Evolutionary conservation across 139 green algal genomes (phyloP).

Genomic region (Choricystis sp.): DNA sequence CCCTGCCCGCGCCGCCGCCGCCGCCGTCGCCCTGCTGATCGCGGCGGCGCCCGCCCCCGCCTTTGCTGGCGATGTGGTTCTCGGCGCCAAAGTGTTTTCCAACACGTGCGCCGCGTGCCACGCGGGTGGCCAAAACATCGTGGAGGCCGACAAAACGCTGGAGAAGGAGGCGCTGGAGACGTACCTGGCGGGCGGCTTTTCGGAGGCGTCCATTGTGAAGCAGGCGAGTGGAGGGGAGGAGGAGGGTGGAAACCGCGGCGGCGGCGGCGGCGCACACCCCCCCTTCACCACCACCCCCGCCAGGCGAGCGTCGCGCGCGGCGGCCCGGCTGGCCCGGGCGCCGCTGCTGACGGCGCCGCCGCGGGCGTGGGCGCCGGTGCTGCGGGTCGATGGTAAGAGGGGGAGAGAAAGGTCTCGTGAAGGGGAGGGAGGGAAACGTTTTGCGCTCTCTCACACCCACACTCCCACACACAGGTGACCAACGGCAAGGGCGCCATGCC

Average conservation of each 20-base stretch:
- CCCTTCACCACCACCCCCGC: too few species aligned
- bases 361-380: too few species aligned
- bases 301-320: too few species aligned
- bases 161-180: slow-evolving; percentile 35
- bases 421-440: neutral
- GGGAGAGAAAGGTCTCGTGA: too few species aligned
- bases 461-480: slow-evolving; percentile 18
- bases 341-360: too few species aligned
- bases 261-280: too few species aligned
- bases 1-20: too few species aligned
- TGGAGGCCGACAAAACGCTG: slow-evolving; percentile 40
- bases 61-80: neutral
- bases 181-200: slow-evolving; percentile 45
- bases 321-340: too few species aligned
- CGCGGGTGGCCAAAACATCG: slow-evolving; percentile 39
- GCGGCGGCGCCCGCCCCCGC: too few species aligned
- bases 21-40: too few species aligned
- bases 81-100: neutral
- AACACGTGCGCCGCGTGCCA: slow-evolving; percentile 39
- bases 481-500: slow-evolving; percentile 59
- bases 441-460: neutral
- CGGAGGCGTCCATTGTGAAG: slow-evolving; percentile 29
- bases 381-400: too few species aligned
- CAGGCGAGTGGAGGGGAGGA: slow-evolving; percentile 17
- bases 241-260: too few species aligned